Base-by-base conservation (phyloP, 1,139 yeast genomes). In the Suhomyces guaymorum region DNA sequence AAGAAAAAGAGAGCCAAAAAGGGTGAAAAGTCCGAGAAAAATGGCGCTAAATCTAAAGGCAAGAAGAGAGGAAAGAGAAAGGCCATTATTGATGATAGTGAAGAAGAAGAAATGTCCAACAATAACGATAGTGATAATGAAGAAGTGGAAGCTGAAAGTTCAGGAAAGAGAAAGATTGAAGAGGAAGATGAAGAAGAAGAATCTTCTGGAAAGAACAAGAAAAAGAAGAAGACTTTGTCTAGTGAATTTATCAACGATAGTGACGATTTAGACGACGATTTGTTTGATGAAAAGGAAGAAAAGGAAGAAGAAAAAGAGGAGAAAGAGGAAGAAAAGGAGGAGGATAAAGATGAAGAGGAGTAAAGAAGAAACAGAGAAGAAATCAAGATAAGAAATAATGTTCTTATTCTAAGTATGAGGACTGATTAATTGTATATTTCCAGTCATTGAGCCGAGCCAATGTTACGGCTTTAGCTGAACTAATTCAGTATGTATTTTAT, bases 171-270 rank as follows among this genome's bases (percentile, higher is more conserved):
- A 43, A 38, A 30, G 12, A 20, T 10, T 12, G 47, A 41, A 18
- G 45, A 37, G 4, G 49, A 41, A 12, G 46, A 48, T 4, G 48
- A 49, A n/a, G 46, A 46, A 17, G 49, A 43, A 15, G 44, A 32
- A 8, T 33, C 26, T 10, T 41, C 39, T 38, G 23, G 47, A 41
- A 59, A n/a, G 7, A 7, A 61, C 39, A 56, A 50, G 28, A n/a
- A 17, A 17, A 58, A 54, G 44, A 61, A 57, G 37, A 60, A 60
- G 39, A 68, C 61, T 42, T 65, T 63, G 40, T 70, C 79, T 6
- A 61, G 63, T 22, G 83, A 76, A 46, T 61, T 63, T 38, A 70
- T 78, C 37, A 69, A 66, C 24, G 82, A 75, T 44, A 74, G 80
- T 53, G 82, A 76, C 39, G 81, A 61, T 22, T 59, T 56, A 33